Percentiles rank a stretch among this genome's conserved stretches.
Evolutionary conservation across 208 protist species (phyloP).

Genomic region (Leptomonas pyrrhocoris): DNA sequence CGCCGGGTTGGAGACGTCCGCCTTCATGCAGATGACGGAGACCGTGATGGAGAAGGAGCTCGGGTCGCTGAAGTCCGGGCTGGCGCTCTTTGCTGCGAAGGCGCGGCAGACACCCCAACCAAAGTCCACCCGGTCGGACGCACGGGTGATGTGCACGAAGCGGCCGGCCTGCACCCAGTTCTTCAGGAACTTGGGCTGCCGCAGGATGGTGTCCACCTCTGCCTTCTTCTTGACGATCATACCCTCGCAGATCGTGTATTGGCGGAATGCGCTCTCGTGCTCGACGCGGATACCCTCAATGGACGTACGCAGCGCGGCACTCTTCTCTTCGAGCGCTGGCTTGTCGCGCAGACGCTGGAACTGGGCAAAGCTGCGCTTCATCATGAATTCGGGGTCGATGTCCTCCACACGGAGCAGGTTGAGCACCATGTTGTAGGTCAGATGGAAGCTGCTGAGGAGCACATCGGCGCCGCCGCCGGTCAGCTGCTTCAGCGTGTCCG

Average conservation of each 20-base stretch:
- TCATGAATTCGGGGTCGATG: conserved; percentile 97
- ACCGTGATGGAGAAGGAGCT: conserved; percentile 75
- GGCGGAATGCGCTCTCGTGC: conserved; percentile 79
- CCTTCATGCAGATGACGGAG: conserved; percentile 84
- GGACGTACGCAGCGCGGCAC: conserved; percentile 51
- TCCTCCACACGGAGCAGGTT: conserved; percentile 98
- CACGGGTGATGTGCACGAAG: conserved; percentile 86
- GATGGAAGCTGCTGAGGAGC: conserved; percentile 96
- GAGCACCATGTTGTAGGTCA: conserved; percentile 99
- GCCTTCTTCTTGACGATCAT: conserved; percentile 74
- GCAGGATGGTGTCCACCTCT: conserved; percentile 72
- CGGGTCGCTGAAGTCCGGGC: conserved; percentile 57
- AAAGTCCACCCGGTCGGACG: conserved; percentile 69
- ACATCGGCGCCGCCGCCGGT: conserved; percentile 94
- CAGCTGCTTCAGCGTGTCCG: conserved; percentile 93
- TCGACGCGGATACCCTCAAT: conserved; percentile 73
- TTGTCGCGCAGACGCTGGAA: conserved; percentile 94
- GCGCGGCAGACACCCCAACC: conserved; percentile 90
- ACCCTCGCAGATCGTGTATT: conserved; percentile 86
- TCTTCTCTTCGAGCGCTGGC: conserved; percentile 80
- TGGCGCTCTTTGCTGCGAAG: conserved; percentile 61
- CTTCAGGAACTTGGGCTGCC: conserved; percentile 90
- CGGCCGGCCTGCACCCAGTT: conserved; percentile 96
- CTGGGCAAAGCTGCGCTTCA: conserved; percentile 97
- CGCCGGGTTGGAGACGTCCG: conserved; percentile 43